A percentile compares a stretch with the other conserved stretches of the same genome.
Evolutionary conservation across 2,329 filamentous ascomycete species (phyloP).

Genomic region (Helicocarpus griseus): DNA sequence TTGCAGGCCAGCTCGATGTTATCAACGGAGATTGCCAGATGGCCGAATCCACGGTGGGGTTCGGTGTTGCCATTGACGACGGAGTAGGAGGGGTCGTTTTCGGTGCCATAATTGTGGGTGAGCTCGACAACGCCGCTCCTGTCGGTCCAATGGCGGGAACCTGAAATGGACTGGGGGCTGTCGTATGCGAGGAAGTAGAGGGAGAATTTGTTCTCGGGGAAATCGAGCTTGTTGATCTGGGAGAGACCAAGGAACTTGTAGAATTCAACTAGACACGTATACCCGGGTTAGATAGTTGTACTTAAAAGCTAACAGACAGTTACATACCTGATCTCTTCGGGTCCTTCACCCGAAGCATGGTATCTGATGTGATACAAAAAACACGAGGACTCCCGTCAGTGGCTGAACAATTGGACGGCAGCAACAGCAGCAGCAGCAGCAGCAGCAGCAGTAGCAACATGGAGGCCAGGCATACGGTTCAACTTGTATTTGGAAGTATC

Average conservation of each 20-base stretch:
- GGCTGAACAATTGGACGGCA: constrained; percentile 1
- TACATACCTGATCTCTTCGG: constrained; percentile 64
- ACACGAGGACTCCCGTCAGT: constrained; percentile 19
- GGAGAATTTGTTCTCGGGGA: constrained; percentile 84
- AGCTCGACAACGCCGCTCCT: constrained; percentile 87
- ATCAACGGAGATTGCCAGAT: constrained; percentile 74
- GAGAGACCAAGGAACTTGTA: constrained; percentile 89
- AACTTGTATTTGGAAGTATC: constrained; percentile 56
- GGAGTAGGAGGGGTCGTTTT: constrained; percentile 69
- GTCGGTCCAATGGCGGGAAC: constrained; percentile 65
- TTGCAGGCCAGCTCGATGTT: constrained; percentile 83
- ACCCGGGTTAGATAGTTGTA: background rate
- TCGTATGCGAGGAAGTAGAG: constrained; percentile 94
- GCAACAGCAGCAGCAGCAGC: constrained; percentile 5
- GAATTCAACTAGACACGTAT: constrained; percentile 58
- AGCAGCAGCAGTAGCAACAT: constrained; percentile 14
- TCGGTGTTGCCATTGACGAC: constrained; percentile 87
- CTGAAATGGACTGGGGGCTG: constrained; percentile 61
- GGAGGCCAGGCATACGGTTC: constrained; percentile 45
- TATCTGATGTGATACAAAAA: constrained; percentile 21
- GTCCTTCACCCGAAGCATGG: constrained; percentile 88
- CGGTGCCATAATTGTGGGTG: constrained; percentile 77
- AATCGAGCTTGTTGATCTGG: constrained; percentile 67
- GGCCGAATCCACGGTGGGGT: constrained; percentile 72
- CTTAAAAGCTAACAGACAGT: background rate